Percentiles rank a stretch among this genome's conserved stretches.
These are phyloP conservation scores for Lophium mytilinum DNA, from an alignment of 495 filamentous ascomycete genomes.

Conservation along the genomic window DNA sequence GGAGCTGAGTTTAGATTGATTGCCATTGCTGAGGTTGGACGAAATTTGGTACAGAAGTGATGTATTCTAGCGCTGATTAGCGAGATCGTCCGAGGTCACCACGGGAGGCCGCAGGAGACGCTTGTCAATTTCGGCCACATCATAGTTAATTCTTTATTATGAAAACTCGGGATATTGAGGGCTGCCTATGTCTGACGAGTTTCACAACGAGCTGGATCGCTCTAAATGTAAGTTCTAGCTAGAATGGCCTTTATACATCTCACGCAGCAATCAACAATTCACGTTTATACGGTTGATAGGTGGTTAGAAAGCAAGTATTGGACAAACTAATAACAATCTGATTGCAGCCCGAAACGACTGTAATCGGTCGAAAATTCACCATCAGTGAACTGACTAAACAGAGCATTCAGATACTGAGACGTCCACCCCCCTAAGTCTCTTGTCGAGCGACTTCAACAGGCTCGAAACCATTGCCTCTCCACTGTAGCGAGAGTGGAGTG, in stretches of 20 bases:
- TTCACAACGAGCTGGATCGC: no score
- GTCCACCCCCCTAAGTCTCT: not conserved
- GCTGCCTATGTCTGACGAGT: no score
- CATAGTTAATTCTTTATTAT: no score
- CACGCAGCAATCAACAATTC: not conserved
- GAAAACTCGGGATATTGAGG: no score
- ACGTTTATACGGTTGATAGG: not conserved
- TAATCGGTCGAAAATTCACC: not conserved
- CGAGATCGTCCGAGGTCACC: no score
- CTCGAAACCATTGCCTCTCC: constrained; percentile 9
- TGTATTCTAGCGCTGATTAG: no score
- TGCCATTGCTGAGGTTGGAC: no score
- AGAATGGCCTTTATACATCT: not conserved
- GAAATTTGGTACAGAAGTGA: no score
- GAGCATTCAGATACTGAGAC: not conserved
- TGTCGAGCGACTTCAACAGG: not conserved
- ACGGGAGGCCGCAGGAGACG: no score
- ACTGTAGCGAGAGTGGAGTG: constrained; percentile 16
- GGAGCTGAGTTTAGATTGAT: no score
- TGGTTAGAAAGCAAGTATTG: not conserved
- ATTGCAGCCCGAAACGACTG: not conserved
- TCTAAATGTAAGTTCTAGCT: no score
- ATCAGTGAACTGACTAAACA: not conserved
- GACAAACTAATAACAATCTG: constrained; percentile 5
- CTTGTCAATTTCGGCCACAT: no score